Base-by-base conservation (phyloP, 805 yeast genomes). In the Candida michaelii region DNA sequence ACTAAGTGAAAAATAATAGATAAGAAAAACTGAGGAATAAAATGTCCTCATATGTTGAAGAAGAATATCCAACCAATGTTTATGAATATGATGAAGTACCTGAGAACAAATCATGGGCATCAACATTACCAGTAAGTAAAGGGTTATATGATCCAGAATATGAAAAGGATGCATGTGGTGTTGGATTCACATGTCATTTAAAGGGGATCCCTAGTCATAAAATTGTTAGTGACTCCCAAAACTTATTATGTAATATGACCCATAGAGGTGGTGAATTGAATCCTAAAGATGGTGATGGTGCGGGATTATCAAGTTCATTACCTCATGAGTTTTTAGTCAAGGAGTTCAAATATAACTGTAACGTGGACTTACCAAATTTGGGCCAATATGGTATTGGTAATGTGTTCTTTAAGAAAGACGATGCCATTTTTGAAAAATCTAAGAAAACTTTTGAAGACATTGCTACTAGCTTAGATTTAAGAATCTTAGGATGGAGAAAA, bases 251-350 rank as follows among this genome's bases (percentile, higher is more conserved):
- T 72, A 91, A 93, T 70, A 93, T 91, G 99, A 87, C 97, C 48
- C 99, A 91, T 66, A 82, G 99, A 71, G 99, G 99, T 61, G 98
- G 98, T 30, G 97, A 90, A 47, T 95, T 96, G 46, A 96, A 90
- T 59, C 95, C 97, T 16, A 81, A 89, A 56, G 97, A 91, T 63
- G 99, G 99, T 66, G 99, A 91, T 62, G 99, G 99, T 67, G 99
- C 99, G 19, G 99, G 99, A 65, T 89, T 91, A 48, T 80, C 91
- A 79, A 80, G 93, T 39, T 85, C 96, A 23, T 81, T 91, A 49
- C 97, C 97, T 27, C 97, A 90, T 69, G 82, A 79, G 51, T 88
- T 93, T 63, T 80, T 91, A 75, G 66, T 67, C 46, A 80, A 91
- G 63, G 98, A 91, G 69, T 90, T 90, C 62, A 78, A 78, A 55